A percentile compares a stretch with the other conserved stretches of the same genome.
Evolutionary conservation across 2,329 filamentous ascomycete genomes (phyloP).

Genomic region (Furcasterigmium furcatum): DNA sequence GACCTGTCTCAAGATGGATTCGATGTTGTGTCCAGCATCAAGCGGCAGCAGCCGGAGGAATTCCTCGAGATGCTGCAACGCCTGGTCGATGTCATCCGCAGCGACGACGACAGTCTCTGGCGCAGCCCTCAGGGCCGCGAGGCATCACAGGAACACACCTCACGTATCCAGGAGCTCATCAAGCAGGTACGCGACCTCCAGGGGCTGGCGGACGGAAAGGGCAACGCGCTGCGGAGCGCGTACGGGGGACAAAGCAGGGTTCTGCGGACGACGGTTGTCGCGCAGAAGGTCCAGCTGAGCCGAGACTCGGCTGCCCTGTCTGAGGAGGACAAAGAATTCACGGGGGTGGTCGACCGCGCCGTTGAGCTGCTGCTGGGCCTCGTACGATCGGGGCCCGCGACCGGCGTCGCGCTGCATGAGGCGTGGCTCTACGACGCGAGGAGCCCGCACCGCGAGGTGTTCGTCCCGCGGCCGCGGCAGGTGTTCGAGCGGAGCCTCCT

Average conservation of each 20-base stretch:
- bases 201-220: constrained; percentile 32
- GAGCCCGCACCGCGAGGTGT: constrained; percentile 68
- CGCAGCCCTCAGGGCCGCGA: too few relatives aligned
- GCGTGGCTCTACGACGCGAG: constrained; percentile 73
- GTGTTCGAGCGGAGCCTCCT: constrained; percentile 70
- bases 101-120: constrained; percentile 30
- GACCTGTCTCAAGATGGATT: constrained; percentile 44
- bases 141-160: too few relatives aligned
- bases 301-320: constrained; percentile 70
- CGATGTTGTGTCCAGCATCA: constrained; percentile 54
- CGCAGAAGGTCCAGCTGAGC: constrained; percentile 77
- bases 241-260: constrained; percentile 70
- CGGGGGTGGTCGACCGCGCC: constrained; percentile 57
- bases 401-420: constrained; percentile 62
- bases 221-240: constrained; percentile 63
- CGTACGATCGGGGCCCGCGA: constrained; percentile 31
- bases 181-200: constrained; percentile 15
- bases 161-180: constrained; percentile 27
- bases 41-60: constrained; percentile 54
- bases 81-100: constrained; percentile 31
- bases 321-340: constrained; percentile 68
- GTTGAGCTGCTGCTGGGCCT: constrained; percentile 41
- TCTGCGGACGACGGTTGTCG: constrained; percentile 73
- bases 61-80: constrained; percentile 36
- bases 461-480: constrained; percentile 68